These are phyloP conservation scores for Lipomyces mesembrius DNA, from an alignment of 805 yeast genomes.

Conservation along the genomic window DNA sequence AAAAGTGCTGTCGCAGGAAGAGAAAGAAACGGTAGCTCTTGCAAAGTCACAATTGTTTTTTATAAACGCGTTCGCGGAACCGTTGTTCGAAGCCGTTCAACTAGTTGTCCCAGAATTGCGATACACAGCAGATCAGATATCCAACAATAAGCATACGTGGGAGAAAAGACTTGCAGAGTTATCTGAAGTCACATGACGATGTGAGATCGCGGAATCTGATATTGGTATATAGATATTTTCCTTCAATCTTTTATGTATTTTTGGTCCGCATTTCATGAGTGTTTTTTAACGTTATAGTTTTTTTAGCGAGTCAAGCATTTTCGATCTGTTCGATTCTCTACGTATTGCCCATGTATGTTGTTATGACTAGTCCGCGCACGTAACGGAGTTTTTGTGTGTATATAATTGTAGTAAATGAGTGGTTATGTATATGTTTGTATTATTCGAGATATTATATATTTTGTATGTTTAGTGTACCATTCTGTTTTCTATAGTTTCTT, in stretches of 20 bases:
- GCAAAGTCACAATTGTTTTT: conserved; percentile 81
- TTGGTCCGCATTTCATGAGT: neutral
- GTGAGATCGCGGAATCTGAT: neutral
- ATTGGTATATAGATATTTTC: neutral
- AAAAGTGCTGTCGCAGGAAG: neutral
- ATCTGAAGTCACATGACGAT: neutral
- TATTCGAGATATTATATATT: too few species aligned
- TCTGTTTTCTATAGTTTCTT: neutral
- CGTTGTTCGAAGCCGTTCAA: conserved; percentile 69
- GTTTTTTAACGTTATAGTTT: too few species aligned
- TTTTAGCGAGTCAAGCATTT: neutral
- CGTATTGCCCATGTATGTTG: neutral
- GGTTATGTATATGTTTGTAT: neutral
- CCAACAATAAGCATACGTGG: conserved; percentile 25
- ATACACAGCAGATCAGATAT: conserved; percentile 22
- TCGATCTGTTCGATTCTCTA: neutral
- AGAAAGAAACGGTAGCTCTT: conserved; percentile 43
- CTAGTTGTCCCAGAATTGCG: conserved; percentile 62
- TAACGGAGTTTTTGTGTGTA: neutral
- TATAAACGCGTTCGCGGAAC: conserved; percentile 78
- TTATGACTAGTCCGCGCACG: neutral
- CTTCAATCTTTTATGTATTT: neutral
- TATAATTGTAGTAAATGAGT: neutral
- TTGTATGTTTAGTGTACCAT: neutral
- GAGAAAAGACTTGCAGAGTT: conserved; percentile 13